A percentile compares a stretch with the other conserved stretches of the same genome.
These are phyloP conservation scores for Penicillium capsulatum DNA, from an alignment of 2,329 filamentous ascomycete genomes.

Conservation along the genomic window DNA sequence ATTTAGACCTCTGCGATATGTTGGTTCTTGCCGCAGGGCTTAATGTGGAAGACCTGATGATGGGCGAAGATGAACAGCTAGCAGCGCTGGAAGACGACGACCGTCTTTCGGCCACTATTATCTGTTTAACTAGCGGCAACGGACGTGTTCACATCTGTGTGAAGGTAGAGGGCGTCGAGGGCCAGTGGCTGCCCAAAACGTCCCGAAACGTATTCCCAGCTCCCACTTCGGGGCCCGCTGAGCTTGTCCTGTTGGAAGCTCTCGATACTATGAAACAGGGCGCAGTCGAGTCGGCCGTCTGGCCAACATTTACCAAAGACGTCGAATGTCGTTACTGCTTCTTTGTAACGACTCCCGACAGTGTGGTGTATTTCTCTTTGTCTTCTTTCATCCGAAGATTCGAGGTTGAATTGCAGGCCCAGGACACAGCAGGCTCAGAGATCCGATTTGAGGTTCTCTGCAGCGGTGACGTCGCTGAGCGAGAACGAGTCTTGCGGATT, in stretches of 20 bases:
- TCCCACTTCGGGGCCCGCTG: conserved; percentile 40
- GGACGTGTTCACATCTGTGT: conserved; percentile 57
- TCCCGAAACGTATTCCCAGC: conserved; percentile 40
- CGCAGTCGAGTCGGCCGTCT: conserved; percentile 30
- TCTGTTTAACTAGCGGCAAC: conserved; percentile 55
- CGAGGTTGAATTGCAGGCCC: conserved; percentile 53
- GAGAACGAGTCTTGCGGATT: conserved; percentile 47
- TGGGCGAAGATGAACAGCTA: conserved; percentile 48
- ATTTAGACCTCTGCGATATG: conserved; percentile 59
- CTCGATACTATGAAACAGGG: conserved; percentile 37
- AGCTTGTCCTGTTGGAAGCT: conserved; percentile 44
- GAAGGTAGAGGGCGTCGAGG: conserved; percentile 59
- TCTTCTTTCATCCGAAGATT: conserved; percentile 54
- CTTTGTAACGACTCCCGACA: conserved; percentile 54
- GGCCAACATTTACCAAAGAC: conserved; percentile 56
- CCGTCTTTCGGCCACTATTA: conserved; percentile 53
- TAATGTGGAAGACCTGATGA: conserved; percentile 51
- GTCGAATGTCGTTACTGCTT: conserved; percentile 55
- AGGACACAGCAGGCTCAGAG: conserved; percentile 49
- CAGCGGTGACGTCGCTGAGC: conserved; percentile 47
- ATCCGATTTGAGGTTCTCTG: conserved; percentile 56
- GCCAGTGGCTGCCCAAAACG: conserved; percentile 57
- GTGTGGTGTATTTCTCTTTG: conserved; percentile 54
- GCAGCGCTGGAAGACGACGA: conserved; percentile 43
- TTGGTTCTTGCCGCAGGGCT: conserved; percentile 53